A percentile compares a stretch with the other conserved stretches of the same genome.
Evolutionary conservation across 768 basidiomycete species (phyloP).

Genomic region (Lentinula sp.): DNA sequence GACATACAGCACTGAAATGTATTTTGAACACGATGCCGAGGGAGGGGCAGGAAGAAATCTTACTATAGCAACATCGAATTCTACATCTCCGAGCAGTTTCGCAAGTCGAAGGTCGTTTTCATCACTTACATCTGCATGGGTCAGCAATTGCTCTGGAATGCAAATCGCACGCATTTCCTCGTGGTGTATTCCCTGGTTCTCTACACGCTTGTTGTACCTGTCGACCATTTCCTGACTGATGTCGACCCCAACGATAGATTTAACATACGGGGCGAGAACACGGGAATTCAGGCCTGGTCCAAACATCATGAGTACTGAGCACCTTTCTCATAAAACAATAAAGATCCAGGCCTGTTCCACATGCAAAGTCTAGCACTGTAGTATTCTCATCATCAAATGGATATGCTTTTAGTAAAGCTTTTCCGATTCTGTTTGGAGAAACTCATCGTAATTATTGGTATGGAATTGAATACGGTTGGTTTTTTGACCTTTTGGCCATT

Average conservation of each 20-base stretch:
- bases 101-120: not conserved
- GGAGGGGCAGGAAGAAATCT: not conserved
- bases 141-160: not conserved
- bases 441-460: not conserved
- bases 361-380: constrained; percentile 15
- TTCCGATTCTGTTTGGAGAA: constrained; percentile 7
- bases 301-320: too few relatives aligned
- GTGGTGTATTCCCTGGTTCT: not conserved
- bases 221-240: constrained; percentile 11
- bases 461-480: not conserved
- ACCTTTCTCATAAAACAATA: not conserved
- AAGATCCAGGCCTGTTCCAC: constrained; percentile 12
- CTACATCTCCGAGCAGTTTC: not conserved
- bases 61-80: constrained; percentile 11
- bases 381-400: constrained; percentile 13
- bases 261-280: constrained; percentile 3
- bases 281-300: constrained; percentile 6
- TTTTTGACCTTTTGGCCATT: constrained; percentile 9
- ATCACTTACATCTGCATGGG: not conserved
- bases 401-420: constrained; percentile 13
- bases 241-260: constrained; percentile 9
- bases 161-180: constrained; percentile 3
- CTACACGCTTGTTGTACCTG: constrained; percentile 5
- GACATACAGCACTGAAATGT: constrained; percentile 48
- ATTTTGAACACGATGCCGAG: not conserved